A percentile compares a stretch with the other conserved stretches of the same genome.
These are phyloP conservation scores for Thelonectria discophora DNA, from an alignment of 2,329 filamentous ascomycete species.

Conservation along the genomic window DNA sequence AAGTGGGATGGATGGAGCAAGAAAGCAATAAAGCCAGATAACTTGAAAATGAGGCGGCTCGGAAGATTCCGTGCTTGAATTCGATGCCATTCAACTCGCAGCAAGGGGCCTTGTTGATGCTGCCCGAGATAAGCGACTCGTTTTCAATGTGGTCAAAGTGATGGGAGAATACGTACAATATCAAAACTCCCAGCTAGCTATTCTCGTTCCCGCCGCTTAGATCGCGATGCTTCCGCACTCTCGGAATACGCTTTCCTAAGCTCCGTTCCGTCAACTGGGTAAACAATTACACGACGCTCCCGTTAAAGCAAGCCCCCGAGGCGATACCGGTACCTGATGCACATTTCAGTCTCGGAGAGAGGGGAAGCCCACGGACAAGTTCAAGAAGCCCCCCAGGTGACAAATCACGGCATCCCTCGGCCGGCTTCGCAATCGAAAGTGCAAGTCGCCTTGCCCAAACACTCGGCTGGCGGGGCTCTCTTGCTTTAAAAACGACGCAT, in stretches of 20 bases:
- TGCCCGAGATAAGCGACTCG: conserved; percentile 13
- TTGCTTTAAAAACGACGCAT: conserved; percentile 9
- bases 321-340: conserved; percentile 1
- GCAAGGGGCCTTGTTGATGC: not conserved
- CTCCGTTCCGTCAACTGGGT: not conserved
- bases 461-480: conserved; percentile 14
- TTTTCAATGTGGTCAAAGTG: not conserved
- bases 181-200: no score
- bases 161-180: no score
- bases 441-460: not conserved
- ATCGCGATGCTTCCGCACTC: not conserved
- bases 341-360: not conserved
- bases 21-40: no score
- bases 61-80: not conserved
- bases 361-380: no score
- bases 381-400: not conserved
- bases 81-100: conserved; percentile 3
- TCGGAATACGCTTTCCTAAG: not conserved
- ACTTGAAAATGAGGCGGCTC: not conserved
- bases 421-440: conserved; percentile 26
- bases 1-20: conserved; percentile 16
- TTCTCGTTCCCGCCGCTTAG: not conserved
- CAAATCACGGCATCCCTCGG: conserved; percentile 34
- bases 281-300: not conserved
- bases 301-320: not conserved